Conservation (phyloP, 768 basidiomycete species). For the Mycena filopes region DNA sequence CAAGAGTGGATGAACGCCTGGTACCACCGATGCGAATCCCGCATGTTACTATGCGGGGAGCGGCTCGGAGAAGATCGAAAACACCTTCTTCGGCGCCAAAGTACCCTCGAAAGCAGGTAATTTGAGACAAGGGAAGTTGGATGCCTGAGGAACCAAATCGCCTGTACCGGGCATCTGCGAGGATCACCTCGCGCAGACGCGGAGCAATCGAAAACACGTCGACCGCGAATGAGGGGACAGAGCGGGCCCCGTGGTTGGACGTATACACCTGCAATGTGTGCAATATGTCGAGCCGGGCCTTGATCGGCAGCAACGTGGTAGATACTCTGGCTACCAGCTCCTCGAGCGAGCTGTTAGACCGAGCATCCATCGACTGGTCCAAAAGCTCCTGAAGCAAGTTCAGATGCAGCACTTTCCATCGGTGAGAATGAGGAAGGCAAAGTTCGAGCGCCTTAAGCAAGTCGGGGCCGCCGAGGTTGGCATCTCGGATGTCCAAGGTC, state of each 20-base stretch:
- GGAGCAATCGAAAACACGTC: neutral
- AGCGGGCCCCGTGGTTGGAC: neutral
- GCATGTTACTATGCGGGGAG: neutral
- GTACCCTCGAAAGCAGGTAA: neutral
- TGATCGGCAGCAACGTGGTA: neutral
- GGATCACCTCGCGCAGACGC: neutral
- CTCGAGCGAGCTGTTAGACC: too few species aligned
- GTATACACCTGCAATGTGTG: neutral
- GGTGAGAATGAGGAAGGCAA: neutral
- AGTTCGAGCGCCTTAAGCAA: neutral
- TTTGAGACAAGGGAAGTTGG: neutral
- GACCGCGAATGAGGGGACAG: neutral
- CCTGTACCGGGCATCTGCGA: too few species aligned
- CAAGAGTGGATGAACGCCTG: neutral
- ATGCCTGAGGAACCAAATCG: neutral
- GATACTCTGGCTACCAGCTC: neutral
- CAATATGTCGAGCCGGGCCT: neutral
- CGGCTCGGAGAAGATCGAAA: neutral
- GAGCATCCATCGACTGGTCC: too few species aligned
- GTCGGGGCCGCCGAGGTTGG: too few species aligned
- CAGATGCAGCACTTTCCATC: neutral
- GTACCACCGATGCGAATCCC: neutral
- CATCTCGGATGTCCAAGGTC: neutral
- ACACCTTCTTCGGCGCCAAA: neutral
- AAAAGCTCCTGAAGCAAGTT: neutral